phyloP scores from a whole-genome alignment of 1,284 basidiomycete species.

The Coriolopsis trogii region DNA sequence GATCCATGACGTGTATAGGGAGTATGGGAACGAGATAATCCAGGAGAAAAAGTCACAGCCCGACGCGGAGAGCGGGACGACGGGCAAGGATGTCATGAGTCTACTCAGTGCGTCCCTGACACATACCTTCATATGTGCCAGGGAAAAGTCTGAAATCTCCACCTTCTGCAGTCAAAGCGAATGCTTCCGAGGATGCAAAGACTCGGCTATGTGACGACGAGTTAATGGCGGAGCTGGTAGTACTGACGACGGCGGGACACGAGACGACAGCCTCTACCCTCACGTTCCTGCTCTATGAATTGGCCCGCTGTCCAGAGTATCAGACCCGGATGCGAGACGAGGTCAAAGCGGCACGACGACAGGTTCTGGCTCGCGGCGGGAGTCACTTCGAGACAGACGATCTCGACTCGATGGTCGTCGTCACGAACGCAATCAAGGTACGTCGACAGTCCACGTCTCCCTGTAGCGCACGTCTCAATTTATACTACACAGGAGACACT shows the following conservation, averaged over 20 bases:
- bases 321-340: constrained; percentile 32
- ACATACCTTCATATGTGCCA: background rate
- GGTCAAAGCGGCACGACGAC: constrained; percentile 24
- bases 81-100: constrained; percentile 41
- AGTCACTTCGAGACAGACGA: constrained; percentile 32
- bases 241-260: constrained; percentile 35
- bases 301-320: constrained; percentile 32
- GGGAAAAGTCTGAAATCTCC: constrained; percentile 28
- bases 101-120: constrained; percentile 38
- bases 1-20: constrained; percentile 24
- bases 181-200: constrained; percentile 47
- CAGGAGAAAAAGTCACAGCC: constrained; percentile 11
- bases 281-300: constrained; percentile 33
- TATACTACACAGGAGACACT: constrained; percentile 37
- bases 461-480: background rate
- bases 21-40: constrained; percentile 27
- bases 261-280: constrained; percentile 27
- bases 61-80: constrained; percentile 13
- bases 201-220: constrained; percentile 50
- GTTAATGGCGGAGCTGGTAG: constrained; percentile 52
- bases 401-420: constrained; percentile 31
- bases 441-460: background rate
- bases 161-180: constrained; percentile 50
- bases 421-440: constrained; percentile 19
- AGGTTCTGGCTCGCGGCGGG: constrained; percentile 26